Base-by-base conservation (phyloP, 495 filamentous ascomycete genomes). In the Tetracladium marchalianum region DNA sequence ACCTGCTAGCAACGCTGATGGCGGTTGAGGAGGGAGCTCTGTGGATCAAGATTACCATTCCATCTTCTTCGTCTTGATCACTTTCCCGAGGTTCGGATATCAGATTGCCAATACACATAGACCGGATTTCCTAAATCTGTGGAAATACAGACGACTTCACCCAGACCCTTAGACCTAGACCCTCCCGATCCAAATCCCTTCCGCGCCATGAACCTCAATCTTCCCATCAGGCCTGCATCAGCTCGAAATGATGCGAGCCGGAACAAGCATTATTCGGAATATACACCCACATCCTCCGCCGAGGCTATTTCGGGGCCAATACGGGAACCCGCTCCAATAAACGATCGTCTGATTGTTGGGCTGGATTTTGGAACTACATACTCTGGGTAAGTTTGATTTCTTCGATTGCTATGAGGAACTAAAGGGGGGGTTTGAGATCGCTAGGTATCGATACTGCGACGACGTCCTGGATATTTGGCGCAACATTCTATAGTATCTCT, bases 341-440 rank as follows among this genome's bases (percentile, higher is more conserved):
- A 64, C 51, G 73, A 78, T 51, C 68, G 76, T 17, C 64, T 83
- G 12, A 77, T 84, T 46, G 75, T 84, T 38, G 80, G 80, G 35
- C 68, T 82, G 6, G 80, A 84, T 59, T 84, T 82, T 61, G 80
- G 80, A 7, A 82, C 78, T n/a, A 83, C 79, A 16, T 82, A 81
- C 55, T 81, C 77, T 9, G 78, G 78, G 78, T 80, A 57, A 68
- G 72, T 64, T n/a, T 8, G 11, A 39, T 36, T 41, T 41, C 19
- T 41, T 44, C 3, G 22, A 27, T 27, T 27, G 22, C 22, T 27
- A 27, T 27, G 22, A 27, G 22, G 22, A 27, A 19, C 35, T 8
- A 3, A 13, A 18, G 13, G 13, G 8, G 8, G 2, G 17, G 35
- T 2, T 3, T 18, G 35, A 8, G 15, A 4, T 15, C 35, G 16